A percentile compares a stretch with the other conserved stretches of the same genome.
These are phyloP conservation scores for Astrephomene gubernaculifera DNA, from an alignment of 139 green algal genomes.

Conservation along the genomic window DNA sequence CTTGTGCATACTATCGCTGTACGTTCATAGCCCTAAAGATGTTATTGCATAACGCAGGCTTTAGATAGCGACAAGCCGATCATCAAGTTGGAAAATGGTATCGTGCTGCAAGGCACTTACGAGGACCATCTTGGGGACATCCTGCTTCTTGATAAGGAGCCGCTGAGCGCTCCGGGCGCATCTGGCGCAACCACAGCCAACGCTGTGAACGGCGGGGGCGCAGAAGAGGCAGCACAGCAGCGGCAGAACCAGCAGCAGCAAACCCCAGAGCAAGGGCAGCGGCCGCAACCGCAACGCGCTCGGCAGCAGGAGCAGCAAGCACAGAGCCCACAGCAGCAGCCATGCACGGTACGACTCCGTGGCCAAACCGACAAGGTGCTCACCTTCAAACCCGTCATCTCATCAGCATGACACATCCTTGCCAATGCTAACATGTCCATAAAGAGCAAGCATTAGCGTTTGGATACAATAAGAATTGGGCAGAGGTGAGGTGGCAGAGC, in stretches of 20 bases:
- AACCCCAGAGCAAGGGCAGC: background rate
- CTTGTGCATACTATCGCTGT: background rate
- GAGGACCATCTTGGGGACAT: constrained; percentile 36
- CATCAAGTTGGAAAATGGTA: constrained; percentile 37
- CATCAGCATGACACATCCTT: background rate
- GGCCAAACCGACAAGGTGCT: constrained; percentile 38
- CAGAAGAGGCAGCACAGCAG: background rate
- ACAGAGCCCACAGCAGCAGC: background rate
- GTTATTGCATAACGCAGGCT: background rate
- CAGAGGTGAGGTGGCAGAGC: too few relatives aligned
- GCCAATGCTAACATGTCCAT: too few relatives aligned
- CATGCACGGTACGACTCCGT: constrained; percentile 14
- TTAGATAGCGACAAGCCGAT: constrained; percentile 28
- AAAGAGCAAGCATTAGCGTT: too few relatives aligned
- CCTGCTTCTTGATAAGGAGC: constrained; percentile 23
- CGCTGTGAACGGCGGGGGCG: background rate
- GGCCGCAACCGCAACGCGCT: background rate
- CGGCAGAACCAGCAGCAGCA: background rate
- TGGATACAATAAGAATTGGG: too few relatives aligned
- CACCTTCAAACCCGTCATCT: constrained; percentile 20
- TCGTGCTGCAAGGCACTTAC: constrained; percentile 27
- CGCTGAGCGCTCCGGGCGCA: background rate
- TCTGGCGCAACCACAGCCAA: too few relatives aligned
- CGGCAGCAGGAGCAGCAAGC: background rate
- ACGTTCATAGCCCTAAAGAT: background rate